Evolutionary conservation across 805 yeast genomes (phyloP).

Genomic region (Wickerhamomyces sydowiorum): DNA sequence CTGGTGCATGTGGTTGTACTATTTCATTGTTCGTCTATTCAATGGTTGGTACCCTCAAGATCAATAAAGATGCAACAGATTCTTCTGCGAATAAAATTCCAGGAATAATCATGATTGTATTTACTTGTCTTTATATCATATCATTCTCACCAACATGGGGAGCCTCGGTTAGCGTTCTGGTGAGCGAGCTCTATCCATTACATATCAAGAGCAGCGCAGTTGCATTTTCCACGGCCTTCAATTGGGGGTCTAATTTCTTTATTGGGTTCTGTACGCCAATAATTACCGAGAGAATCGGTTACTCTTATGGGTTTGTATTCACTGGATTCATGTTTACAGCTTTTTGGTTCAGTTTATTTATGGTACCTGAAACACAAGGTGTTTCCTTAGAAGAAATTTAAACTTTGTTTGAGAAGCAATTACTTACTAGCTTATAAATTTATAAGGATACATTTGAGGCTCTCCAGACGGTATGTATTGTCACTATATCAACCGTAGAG

Average conservation of each 20-base stretch:
- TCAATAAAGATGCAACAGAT: constrained; percentile 25
- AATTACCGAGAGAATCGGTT: constrained; percentile 49
- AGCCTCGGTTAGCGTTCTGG: constrained; percentile 42
- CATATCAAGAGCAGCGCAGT: constrained; percentile 54
- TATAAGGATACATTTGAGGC: background rate
- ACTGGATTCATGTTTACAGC: constrained; percentile 41
- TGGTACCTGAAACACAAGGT: constrained; percentile 77
- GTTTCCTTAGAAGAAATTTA: constrained; percentile 77
- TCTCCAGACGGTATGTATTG: no score
- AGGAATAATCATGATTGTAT: constrained; percentile 49
- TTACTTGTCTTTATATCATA: constrained; percentile 46
- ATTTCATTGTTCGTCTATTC: constrained; percentile 49
- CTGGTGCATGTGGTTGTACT: constrained; percentile 42
- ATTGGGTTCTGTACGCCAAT: constrained; percentile 61
- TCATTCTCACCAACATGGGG: constrained; percentile 56
- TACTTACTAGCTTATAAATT: background rate
- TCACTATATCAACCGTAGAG: no score
- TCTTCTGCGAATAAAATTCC: constrained; percentile 27
- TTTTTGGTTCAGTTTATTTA: constrained; percentile 43
- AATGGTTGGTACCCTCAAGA: constrained; percentile 33
- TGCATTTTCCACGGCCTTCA: constrained; percentile 53
- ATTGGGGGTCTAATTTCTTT: constrained; percentile 45
- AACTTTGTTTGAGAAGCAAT: constrained; percentile 40
- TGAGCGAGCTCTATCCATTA: constrained; percentile 45
- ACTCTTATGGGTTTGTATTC: constrained; percentile 53